Base-by-base conservation (phyloP, 140 eudicot species). In the Oenanthe javanica region DNA sequence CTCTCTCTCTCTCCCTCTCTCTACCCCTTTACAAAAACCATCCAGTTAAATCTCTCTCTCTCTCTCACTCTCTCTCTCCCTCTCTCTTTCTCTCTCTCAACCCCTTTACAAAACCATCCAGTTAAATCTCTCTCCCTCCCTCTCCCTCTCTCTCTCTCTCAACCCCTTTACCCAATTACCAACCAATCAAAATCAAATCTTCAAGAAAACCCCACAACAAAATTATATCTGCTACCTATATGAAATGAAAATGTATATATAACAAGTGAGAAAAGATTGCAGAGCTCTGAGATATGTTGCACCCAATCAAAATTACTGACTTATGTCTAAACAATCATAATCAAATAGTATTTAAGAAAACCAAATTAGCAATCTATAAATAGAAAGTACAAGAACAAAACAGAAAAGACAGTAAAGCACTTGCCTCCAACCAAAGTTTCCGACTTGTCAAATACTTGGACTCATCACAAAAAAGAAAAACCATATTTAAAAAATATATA, bases 391-490 rank as follows among this genome's bases (percentile, higher is more conserved):
- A 72, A 72, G 46, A 43, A 72, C 55, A 51, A 51, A 55, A 43
- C 54, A 46, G 42, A 73, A 46, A 46, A n/a, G 76, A 72, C 43
- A 43, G 23, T 72, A 72, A 46, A 73, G 77, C 38, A 40, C 76
- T 72, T 43, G 52, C 76, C 76, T 72, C 52, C 51, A n/a, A 43
- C 12, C 77, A 45, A 73, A 73, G 77, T 73, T 73, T 73, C 55
- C 23, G 12, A 43, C 77, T 43, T 72, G 77, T 36, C 11, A 42
- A 42, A 72, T 72, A 40, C 25, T 12, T 36, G 18, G 15, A 64
- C 15, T 7, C 27, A 31, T 0, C 14, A 4, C 45, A 38, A 46
- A 71, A 71, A 38, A 11, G 18, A 40, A 42, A 31, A 31, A 31
- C 36, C 36, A 31, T 31, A 31, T 31, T 31, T 31, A 31, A 31